Evolutionary conservation across 2,329 filamentous ascomycete genomes (phyloP).

Genomic region (Alternaria ventricosa): DNA sequence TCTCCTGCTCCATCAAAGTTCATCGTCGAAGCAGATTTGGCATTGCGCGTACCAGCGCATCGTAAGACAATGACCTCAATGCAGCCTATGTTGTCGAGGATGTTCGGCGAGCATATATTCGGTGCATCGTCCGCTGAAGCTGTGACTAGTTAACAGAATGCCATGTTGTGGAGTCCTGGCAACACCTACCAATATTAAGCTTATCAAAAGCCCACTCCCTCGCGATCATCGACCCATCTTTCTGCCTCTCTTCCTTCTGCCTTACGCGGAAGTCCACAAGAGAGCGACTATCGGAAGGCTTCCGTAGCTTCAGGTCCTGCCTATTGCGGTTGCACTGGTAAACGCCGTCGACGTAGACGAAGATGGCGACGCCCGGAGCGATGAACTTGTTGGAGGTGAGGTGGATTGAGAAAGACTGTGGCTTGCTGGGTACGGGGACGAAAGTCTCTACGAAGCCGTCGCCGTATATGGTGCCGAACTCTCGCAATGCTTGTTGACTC

Average conservation of each 20-base stretch:
- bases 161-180: fast-evolving
- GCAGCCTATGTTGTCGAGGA: constrained; percentile 52
- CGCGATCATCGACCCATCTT: constrained; percentile 56
- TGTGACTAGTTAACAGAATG: constrained; percentile 28
- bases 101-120: constrained; percentile 36
- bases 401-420: constrained; percentile 57
- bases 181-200: constrained; percentile 54
- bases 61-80: constrained; percentile 58
- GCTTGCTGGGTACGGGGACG: constrained; percentile 56
- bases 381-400: constrained; percentile 59
- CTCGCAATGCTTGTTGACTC: constrained; percentile 52
- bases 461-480: constrained; percentile 58
- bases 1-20: constrained; percentile 41
- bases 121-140: constrained; percentile 49
- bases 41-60: constrained; percentile 42
- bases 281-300: constrained; percentile 37
- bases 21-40: constrained; percentile 26
- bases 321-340: constrained; percentile 65
- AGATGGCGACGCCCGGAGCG: constrained; percentile 60
- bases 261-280: constrained; percentile 59
- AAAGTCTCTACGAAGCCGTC: constrained; percentile 61
- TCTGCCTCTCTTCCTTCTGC: constrained; percentile 61
- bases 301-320: constrained; percentile 47
- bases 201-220: constrained; percentile 62
- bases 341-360: constrained; percentile 63